Evolutionary conservation across 2,329 filamentous ascomycete genomes (phyloP).

Genomic region (Epichloe typhina): DNA sequence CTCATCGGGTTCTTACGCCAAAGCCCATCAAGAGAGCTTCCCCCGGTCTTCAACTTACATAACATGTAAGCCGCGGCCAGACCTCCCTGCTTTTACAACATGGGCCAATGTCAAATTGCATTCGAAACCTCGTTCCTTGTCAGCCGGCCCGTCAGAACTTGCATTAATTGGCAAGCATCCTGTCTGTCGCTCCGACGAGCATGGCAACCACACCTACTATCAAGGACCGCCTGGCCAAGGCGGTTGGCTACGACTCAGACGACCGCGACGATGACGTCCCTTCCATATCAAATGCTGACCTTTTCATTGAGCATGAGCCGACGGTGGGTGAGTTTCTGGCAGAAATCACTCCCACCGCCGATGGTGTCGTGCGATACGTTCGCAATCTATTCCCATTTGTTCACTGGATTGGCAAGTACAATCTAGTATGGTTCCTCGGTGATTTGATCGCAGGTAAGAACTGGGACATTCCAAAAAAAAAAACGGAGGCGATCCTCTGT

Average conservation of each 20-base stretch:
- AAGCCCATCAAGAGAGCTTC: background rate
- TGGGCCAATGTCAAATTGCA: background rate
- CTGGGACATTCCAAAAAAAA: background rate
- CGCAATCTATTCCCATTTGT: conserved; percentile 34
- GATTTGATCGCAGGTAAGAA: conserved; percentile 31
- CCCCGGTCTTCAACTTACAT: background rate
- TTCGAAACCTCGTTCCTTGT: background rate
- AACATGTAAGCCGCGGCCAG: background rate
- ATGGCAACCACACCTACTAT: conserved; percentile 4
- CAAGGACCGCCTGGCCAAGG: conserved; percentile 17
- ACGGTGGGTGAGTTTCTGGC: conserved; percentile 28
- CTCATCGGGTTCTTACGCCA: too few relatives aligned
- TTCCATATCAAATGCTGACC: conserved; percentile 23
- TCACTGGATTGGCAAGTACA: conserved; percentile 38
- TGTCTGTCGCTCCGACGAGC: background rate
- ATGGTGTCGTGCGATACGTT: conserved; percentile 21
- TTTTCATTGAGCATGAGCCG: conserved; percentile 27
- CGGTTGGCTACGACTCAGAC: conserved; percentile 20
- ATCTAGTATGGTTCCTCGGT: conserved; percentile 31
- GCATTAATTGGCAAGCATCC: background rate
- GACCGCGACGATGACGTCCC: conserved; percentile 20
- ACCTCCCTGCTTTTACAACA: background rate
- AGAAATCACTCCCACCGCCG: conserved; percentile 22
- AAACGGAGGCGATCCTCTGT: too few relatives aligned
- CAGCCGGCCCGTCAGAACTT: background rate